These are phyloP conservation scores for Vachellia collinsii DNA, from an alignment of 306 rosid species.

Conservation along the genomic window DNA sequence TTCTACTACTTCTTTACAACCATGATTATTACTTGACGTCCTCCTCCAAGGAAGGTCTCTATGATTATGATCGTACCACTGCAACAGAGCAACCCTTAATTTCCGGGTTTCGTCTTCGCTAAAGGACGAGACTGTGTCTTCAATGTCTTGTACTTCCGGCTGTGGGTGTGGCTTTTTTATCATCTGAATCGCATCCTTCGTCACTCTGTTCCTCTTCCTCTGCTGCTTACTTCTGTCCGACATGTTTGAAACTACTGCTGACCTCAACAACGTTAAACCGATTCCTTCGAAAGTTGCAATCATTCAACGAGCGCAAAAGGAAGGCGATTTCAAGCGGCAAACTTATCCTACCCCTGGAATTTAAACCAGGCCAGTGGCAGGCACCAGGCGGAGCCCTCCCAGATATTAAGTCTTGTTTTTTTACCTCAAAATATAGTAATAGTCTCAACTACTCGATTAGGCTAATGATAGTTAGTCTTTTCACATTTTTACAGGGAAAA, in stretches of 20 bases:
- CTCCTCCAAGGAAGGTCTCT: constrained; percentile 91
- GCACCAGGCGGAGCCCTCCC: too few species aligned
- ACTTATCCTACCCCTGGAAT: not conserved
- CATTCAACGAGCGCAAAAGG: not conserved
- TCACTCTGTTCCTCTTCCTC: not conserved
- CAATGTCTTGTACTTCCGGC: constrained; percentile 54
- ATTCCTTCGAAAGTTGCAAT: not conserved
- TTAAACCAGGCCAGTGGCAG: not conserved
- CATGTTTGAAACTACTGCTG: constrained; percentile 36
- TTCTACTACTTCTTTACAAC: not conserved
- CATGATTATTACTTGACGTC: constrained; percentile 16
- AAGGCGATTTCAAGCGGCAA: not conserved
- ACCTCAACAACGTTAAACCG: not conserved
- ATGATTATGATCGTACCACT: constrained; percentile 72
- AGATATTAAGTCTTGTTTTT: too few species aligned
- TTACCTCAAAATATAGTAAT: too few species aligned
- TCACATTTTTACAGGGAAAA: too few species aligned
- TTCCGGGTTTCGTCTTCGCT: constrained; percentile 48
- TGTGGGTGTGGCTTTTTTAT: constrained; percentile 11
- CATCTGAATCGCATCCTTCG: constrained; percentile 1
- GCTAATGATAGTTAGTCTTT: too few species aligned
- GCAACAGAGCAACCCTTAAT: constrained; percentile 58
- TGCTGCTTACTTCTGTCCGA: constrained; percentile 29
- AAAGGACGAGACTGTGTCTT: constrained; percentile 53
- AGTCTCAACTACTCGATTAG: too few species aligned